Conservation (phyloP, 208 protist species). For the Wallacemonas sp. region DNA sequence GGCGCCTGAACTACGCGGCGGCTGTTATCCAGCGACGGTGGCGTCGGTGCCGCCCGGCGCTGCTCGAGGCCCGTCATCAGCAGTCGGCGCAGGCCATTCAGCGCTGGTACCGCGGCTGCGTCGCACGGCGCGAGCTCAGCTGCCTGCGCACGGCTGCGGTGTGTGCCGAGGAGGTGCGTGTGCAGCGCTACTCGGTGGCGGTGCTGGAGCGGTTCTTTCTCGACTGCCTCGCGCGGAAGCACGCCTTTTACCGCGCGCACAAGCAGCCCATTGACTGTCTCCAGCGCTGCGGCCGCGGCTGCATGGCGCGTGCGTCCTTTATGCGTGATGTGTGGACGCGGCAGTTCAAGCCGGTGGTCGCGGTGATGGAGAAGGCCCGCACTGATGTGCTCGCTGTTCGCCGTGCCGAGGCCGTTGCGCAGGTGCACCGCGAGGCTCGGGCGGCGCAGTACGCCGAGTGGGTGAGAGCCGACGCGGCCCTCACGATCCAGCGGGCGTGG, state of each 20-base stretch:
- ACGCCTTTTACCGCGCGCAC: slow-evolving; percentile 19
- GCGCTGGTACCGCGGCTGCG: slow-evolving; percentile 24
- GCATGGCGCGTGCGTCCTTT: slow-evolving; percentile 10
- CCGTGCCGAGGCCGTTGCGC: not conserved
- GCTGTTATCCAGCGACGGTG: slow-evolving; percentile 30
- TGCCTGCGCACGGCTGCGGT: slow-evolving; percentile 12
- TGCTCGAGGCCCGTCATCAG: not conserved
- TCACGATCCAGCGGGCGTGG: slow-evolving; percentile 63
- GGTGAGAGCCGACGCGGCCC: slow-evolving; percentile 41
- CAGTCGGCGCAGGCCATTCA: slow-evolving; percentile 31
- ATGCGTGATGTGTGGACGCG: not conserved
- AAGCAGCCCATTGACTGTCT: slow-evolving; percentile 17
- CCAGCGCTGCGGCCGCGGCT: slow-evolving; percentile 29
- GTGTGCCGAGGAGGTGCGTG: not conserved
- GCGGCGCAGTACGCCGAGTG: slow-evolving; percentile 3
- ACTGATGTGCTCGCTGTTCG: slow-evolving; percentile 13
- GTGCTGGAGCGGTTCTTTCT: slow-evolving; percentile 26
- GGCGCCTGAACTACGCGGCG: slow-evolving; percentile 12
- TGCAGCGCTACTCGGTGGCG: slow-evolving; percentile 18
- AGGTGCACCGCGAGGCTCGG: not conserved
- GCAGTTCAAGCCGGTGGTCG: not conserved
- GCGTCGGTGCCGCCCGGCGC: slow-evolving; percentile 15
- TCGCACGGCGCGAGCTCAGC: slow-evolving; percentile 15
- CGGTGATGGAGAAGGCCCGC: slow-evolving; percentile 17
- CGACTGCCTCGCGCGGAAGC: slow-evolving; percentile 16